Evolutionary conservation across 78 protist genomes (phyloP).

Genomic region (Dictyostelium firmibasis): DNA sequence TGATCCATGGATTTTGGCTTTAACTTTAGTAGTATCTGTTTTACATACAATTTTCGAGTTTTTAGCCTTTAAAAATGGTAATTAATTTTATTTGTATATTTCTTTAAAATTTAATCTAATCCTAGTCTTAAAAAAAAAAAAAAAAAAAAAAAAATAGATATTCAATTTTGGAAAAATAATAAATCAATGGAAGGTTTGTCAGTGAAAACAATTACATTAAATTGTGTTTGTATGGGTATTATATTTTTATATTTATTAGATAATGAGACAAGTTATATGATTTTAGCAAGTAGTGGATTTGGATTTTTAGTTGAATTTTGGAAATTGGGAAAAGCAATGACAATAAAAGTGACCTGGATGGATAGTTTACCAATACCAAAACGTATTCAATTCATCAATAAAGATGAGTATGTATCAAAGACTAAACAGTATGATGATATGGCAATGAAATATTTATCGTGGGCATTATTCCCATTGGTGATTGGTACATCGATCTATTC

Average conservation of each 20-base stretch:
- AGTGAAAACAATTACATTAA: constrained; percentile 78
- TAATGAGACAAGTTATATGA: constrained; percentile 89
- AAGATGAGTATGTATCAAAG: constrained; percentile 51
- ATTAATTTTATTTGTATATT: too few species aligned
- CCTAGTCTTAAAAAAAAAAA: too few species aligned
- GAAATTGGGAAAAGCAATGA: constrained; percentile 92
- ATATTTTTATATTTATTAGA: constrained; percentile 96
- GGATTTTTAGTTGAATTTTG: constrained; percentile 93
- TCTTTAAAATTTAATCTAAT: neutral
- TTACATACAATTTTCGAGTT: constrained; percentile 96
- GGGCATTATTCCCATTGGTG: constrained; percentile 85
- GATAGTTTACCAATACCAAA: constrained; percentile 9
- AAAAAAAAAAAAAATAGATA: neutral
- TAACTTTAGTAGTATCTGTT: constrained; percentile 90
- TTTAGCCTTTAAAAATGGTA: constrained; percentile 97
- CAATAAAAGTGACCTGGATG: constrained; percentile 20
- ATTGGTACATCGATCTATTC: constrained; percentile 91
- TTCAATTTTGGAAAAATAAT: constrained; percentile 93
- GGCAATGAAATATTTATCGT: constrained; percentile 91
- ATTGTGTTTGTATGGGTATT: constrained; percentile 60
- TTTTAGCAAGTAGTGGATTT: constrained; percentile 78
- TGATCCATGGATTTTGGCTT: constrained; percentile 89
- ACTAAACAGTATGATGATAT: constrained; percentile 88
- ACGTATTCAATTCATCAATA: neutral
- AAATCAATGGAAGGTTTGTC: constrained; percentile 95